Evolutionary conservation across 2,329 filamentous ascomycete species (phyloP).

Genomic region (Thyridium curvatum): DNA sequence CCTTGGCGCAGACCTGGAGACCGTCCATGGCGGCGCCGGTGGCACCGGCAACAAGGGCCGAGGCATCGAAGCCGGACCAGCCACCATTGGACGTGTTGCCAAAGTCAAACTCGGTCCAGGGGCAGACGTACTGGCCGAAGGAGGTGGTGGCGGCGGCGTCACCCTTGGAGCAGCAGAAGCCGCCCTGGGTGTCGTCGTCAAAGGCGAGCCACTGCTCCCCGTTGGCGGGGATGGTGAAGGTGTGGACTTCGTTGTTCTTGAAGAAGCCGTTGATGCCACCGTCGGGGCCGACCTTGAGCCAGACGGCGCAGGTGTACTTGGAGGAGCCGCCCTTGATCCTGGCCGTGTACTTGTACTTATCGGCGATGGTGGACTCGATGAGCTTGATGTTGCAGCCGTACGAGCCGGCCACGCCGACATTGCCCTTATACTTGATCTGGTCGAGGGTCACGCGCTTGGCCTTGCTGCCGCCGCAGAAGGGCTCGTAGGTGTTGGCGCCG

Average conservation of each 20-base stretch:
- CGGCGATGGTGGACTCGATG: slow-evolving; percentile 24
- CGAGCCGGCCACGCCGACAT: slow-evolving; percentile 30
- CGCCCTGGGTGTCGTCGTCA: slow-evolving; percentile 41
- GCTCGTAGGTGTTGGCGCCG: slow-evolving; percentile 11
- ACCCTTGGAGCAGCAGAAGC: slow-evolving; percentile 33
- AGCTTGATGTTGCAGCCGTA: slow-evolving; percentile 49
- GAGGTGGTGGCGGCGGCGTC: slow-evolving; percentile 23
- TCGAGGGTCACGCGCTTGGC: slow-evolving; percentile 39
- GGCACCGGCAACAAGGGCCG: slow-evolving; percentile 36
- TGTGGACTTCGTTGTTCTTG: slow-evolving; percentile 26
- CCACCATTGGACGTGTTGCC: slow-evolving; percentile 35
- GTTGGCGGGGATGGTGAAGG: slow-evolving; percentile 31
- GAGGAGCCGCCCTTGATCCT: slow-evolving; percentile 22
- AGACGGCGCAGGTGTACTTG: slow-evolving; percentile 33
- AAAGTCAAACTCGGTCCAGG: slow-evolving; percentile 47
- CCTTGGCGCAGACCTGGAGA: slow-evolving; percentile 27
- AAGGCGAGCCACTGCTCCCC: slow-evolving; percentile 34
- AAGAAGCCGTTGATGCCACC: slow-evolving; percentile 42
- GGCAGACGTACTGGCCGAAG: slow-evolving; percentile 33
- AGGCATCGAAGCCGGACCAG: slow-evolving; percentile 46
- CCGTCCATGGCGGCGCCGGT: slow-evolving; percentile 26
- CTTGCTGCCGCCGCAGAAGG: slow-evolving; percentile 19
- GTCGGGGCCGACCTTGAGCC: slow-evolving; percentile 45
- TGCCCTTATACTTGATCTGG: slow-evolving; percentile 41
- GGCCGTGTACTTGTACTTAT: slow-evolving; percentile 36